phyloP scores from a whole-genome alignment of 768 basidiomycete species.

The Termitomyces sp. region DNA sequence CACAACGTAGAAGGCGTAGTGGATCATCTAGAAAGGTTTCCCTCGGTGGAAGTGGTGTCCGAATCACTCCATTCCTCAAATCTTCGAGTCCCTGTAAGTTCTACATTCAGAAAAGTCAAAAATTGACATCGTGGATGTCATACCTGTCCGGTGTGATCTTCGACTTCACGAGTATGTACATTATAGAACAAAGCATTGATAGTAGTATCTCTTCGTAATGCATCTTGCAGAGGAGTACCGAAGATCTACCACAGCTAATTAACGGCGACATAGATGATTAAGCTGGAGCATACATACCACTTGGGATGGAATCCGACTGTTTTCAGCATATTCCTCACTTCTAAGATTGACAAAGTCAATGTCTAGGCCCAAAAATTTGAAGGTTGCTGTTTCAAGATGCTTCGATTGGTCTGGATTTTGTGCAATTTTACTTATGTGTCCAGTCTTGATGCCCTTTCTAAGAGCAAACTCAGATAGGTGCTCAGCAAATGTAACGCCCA shows the following conservation, averaged over 20 bases:
- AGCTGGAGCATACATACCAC: slow-evolving; percentile 49
- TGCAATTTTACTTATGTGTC: slow-evolving; percentile 75
- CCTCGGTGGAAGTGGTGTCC: slow-evolving; percentile 82
- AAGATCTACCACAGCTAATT: slow-evolving; percentile 50
- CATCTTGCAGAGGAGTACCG: slow-evolving; percentile 90
- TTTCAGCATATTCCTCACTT: slow-evolving; percentile 84
- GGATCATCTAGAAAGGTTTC: slow-evolving; percentile 96
- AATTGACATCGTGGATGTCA: neutral
- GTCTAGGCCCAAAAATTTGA: slow-evolving; percentile 72
- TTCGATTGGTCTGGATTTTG: slow-evolving; percentile 97
- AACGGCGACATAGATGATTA: neutral
- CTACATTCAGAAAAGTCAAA: slow-evolving; percentile 5
- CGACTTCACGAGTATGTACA: slow-evolving; percentile 76
- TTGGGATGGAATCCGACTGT: slow-evolving; percentile 84
- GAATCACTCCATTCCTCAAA: slow-evolving; percentile 66
- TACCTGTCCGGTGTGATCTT: slow-evolving; percentile 83
- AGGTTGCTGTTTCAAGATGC: slow-evolving; percentile 92
- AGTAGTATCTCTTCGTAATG: slow-evolving; percentile 84
- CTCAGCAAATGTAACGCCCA: slow-evolving; percentile 85
- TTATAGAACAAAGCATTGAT: slow-evolving; percentile 98
- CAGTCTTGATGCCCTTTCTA: slow-evolving; percentile 44
- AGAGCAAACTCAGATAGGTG: slow-evolving; percentile 61
- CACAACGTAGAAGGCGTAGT: slow-evolving; percentile 81
- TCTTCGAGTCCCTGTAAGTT: slow-evolving; percentile 72
- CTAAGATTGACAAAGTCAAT: slow-evolving; percentile 93